These are phyloP conservation scores for Raddia guianensis DNA, from an alignment of 176 grass and related monocot genomes.

Conservation along the genomic window DNA sequence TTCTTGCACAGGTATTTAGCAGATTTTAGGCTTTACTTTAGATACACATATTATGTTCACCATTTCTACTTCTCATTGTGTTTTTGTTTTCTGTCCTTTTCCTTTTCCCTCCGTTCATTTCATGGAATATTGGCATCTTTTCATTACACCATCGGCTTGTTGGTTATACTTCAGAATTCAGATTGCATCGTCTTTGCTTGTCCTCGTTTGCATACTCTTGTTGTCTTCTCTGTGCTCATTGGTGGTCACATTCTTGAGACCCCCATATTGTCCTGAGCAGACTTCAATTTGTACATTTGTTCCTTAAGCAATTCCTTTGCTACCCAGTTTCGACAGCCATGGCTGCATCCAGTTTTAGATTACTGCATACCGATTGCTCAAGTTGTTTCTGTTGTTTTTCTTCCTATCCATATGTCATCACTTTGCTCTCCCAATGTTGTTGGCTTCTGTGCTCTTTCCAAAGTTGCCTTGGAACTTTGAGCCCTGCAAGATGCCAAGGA, in stretches of 20 bases:
- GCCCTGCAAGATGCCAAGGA: conserved; percentile 71
- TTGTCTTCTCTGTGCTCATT: conserved; percentile 6
- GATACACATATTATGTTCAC: conserved; percentile 36
- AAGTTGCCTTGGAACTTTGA: conserved; percentile 69
- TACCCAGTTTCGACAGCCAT: conserved; percentile 53
- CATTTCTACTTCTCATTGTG: conserved; percentile 42
- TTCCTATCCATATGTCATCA: conserved; percentile 56
- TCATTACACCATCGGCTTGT: conserved; percentile 31
- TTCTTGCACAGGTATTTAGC: background rate
- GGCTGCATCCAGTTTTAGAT: conserved; percentile 47
- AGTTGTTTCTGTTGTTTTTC: conserved; percentile 60
- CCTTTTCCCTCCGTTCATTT: conserved; percentile 36
- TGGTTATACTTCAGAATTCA: conserved; percentile 48
- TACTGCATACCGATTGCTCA: conserved; percentile 49
- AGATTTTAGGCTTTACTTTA: conserved; percentile 30
- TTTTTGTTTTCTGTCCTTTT: conserved; percentile 1
- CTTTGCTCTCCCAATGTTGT: conserved; percentile 56
- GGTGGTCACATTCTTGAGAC: conserved; percentile 39
- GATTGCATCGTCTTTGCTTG: conserved; percentile 42
- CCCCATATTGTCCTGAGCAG: background rate
- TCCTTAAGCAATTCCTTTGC: conserved; percentile 35
- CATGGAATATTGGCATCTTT: conserved; percentile 40
- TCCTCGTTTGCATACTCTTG: conserved; percentile 33
- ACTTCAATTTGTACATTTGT: conserved; percentile 24
- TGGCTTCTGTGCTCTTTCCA: conserved; percentile 59